Base-by-base conservation (phyloP, 148 eudicot species). In the Hydrangea macrophylla region DNA sequence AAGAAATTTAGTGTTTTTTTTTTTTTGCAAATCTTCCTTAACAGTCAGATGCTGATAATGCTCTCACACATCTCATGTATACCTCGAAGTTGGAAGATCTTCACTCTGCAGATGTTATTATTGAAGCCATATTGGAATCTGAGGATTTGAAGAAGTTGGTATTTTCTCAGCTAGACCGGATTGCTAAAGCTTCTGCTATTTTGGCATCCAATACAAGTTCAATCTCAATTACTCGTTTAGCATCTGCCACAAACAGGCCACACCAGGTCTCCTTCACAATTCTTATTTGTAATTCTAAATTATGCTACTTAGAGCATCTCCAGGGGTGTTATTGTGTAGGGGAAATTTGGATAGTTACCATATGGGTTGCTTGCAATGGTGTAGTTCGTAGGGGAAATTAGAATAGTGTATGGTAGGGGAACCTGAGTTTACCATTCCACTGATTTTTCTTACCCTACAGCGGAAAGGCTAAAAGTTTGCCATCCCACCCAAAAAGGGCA, bases 181-280 rank as follows among this genome's bases (percentile, higher is more conserved):
- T 75, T 58, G 76, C 81, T 18, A 88, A 86, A 75, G 58, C 56
- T n/a, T 86, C 96, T 50, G 81, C 92, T 40, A 87, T 92, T 73
- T 80, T 92, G 73, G 96, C 97, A 48, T 92, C 97, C 23, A 92
- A 92, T 75, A 92, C 96, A 1, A 92, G 97, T 65, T 92, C 97
- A 12, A 89, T 92, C 69, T 89, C 97, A 55, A 89, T 92, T 48
- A 85, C 97, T 36, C 82, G 96, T 44, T 76, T 92, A 57, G 97
- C 90, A 62, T 71, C 96, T 73, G 85, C 75, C 40, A 89, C 97
- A 35, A 83, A 68, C 32, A 84, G 92, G 30, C 90, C 95, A n/a
- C 48, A 64, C 32, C 90, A 92, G 96, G 97, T 89, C 60, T 22
- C 23, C 12, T 20, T 1, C 22, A 18, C 12, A 30, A 70, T n/a